A percentile compares a stretch with the other conserved stretches of the same genome.
phyloP scores from a whole-genome alignment of 208 protist genomes.

The Phytomonas serpens region DNA sequence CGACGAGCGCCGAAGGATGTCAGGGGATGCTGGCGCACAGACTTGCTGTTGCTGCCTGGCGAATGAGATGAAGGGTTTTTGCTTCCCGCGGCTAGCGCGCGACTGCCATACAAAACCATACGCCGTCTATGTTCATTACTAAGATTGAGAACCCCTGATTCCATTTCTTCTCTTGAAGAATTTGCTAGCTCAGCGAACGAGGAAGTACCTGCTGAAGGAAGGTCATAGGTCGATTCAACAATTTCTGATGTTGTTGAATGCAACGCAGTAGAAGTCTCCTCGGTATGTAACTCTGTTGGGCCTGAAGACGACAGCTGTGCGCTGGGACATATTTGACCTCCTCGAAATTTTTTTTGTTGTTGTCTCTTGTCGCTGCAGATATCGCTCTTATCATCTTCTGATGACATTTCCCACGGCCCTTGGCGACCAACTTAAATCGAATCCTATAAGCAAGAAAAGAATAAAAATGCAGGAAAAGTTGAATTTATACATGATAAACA shows the following conservation, averaged over 20 bases:
- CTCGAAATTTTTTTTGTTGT: neutral
- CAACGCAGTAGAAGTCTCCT: no score
- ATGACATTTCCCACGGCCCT: neutral
- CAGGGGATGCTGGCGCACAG: conserved; percentile 22
- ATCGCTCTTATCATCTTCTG: neutral
- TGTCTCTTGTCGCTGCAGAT: neutral
- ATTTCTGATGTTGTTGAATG: neutral
- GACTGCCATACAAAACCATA: conserved; percentile 67
- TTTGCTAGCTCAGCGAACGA: neutral
- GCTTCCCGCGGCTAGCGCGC: conserved; percentile 69
- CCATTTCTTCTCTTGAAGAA: neutral
- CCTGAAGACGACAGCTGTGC: neutral
- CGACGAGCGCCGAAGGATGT: conserved; percentile 54
- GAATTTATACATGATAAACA: neutral
- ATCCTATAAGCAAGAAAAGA: neutral
- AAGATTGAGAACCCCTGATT: neutral
- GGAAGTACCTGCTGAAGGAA: neutral
- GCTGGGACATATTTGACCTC: neutral
- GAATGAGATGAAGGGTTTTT: conserved; percentile 17
- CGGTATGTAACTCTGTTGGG: neutral
- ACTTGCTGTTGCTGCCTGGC: conserved; percentile 7
- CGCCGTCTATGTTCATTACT: conserved; percentile 25
- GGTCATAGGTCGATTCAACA: neutral
- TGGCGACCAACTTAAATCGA: neutral
- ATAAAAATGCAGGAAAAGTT: neutral